Evolutionary conservation across 2,329 filamentous ascomycete species (phyloP), one percentile per base, ranked within the genome.

Genomic region (Aspergillus costaricaensis): DNA sequence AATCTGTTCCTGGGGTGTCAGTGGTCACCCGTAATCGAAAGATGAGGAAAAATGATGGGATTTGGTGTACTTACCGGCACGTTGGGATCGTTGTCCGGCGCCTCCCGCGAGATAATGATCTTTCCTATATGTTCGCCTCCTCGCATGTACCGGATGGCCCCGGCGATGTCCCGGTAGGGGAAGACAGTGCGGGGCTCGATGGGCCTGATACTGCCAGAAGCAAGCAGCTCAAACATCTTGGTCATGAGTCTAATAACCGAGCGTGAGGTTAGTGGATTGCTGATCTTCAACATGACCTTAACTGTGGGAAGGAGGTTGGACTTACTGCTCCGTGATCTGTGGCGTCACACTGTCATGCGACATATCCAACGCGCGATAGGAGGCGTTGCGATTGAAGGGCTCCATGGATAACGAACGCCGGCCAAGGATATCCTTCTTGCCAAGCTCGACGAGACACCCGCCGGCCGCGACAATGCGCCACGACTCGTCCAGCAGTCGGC

Each of bases 41-140:
- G 23, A 25, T 7, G 23, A 25, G 23, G 23, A 7, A 25, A 25
- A 25, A 25, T 25, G 23, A 25, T 25, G 23, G 23, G 23, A 25
- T 25, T 25, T 25, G 23, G 23, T 25, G 23, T 25, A 25, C 6
- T 25, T 25, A 25, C 23, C 23, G 23, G 23, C 23, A 25, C 23
- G 23, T 25, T 25, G 23, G 23, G 23, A 25, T 25, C 23, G 23
- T 25, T 25, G 23, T 25, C 23, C 23, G 6, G 23, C 23, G 23
- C 23, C 23, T 25, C 23, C 23, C 23, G 23, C 23, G 23, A 25
- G 6, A 79, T 60, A 9, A 79, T 74, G 1, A 79, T 63, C 62
- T 79, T 79, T 4, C 79, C 77, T 1, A 76, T 72, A 52, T 79
- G 76, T 3, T 67, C 65, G 0, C 76, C 76, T 6, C 66, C 50